These are phyloP conservation scores for Arthromyces matolae DNA, from an alignment of 768 basidiomycete species.

Conservation along the genomic window DNA sequence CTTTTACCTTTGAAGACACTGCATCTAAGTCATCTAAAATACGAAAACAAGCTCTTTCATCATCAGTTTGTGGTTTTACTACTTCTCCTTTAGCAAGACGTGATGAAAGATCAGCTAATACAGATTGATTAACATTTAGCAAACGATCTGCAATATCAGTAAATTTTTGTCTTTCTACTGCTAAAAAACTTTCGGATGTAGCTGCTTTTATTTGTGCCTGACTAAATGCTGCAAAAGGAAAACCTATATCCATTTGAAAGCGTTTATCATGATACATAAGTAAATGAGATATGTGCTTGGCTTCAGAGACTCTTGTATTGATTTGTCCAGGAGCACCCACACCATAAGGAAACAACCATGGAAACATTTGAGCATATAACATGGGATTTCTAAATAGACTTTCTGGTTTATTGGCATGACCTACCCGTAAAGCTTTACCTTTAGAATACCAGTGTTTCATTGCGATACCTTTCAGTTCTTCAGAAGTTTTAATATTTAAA, in stretches of 20 bases:
- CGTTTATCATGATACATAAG: slow-evolving; percentile 37
- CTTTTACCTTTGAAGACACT: slow-evolving; percentile 28
- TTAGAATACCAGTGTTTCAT: slow-evolving; percentile 22
- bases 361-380: slow-evolving; percentile 38
- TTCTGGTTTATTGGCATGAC: slow-evolving; percentile 18
- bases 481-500: slow-evolving; percentile 15
- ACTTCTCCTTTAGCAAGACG: slow-evolving; percentile 21
- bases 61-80: slow-evolving; percentile 22
- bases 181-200: slow-evolving; percentile 23
- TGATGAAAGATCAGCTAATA: background rate
- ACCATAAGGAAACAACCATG: slow-evolving; percentile 40
- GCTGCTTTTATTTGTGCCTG: slow-evolving; percentile 34
- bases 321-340: slow-evolving; percentile 18
- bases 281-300: slow-evolving; percentile 20
- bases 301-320: slow-evolving; percentile 12
- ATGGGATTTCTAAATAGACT: slow-evolving; percentile 29
- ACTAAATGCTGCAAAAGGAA: slow-evolving; percentile 37
- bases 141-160: slow-evolving; percentile 20
- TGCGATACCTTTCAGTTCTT: slow-evolving; percentile 20
- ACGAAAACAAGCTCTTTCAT: slow-evolving; percentile 31
- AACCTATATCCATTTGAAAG: slow-evolving; percentile 34
- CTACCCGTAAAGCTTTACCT: slow-evolving; percentile 25
- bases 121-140: slow-evolving; percentile 7
- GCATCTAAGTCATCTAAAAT: slow-evolving; percentile 32
- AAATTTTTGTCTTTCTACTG: slow-evolving; percentile 26